A percentile compares a stretch with the other conserved stretches of the same genome.
Evolutionary conservation across 2,329 filamentous ascomycete species (phyloP).

Genomic region (Aspergillus sp.): DNA sequence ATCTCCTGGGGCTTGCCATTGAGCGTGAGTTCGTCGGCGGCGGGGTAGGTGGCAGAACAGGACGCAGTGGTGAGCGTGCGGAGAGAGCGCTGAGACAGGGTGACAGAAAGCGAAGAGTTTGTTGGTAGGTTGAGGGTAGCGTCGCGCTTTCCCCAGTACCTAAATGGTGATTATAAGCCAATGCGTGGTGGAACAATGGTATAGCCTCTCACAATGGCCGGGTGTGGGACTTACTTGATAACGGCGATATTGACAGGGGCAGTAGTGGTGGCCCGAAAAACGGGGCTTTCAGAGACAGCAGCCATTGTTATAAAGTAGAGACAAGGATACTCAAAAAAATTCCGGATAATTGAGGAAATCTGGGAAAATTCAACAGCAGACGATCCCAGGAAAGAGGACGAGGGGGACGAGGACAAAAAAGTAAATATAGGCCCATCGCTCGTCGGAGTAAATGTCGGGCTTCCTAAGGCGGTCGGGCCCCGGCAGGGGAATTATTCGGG

Average conservation of each 20-base stretch:
- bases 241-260: constrained; percentile 98
- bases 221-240: constrained; percentile 68
- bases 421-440: constrained; percentile 4
- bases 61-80: constrained; percentile 95
- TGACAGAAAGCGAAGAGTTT: constrained; percentile 96
- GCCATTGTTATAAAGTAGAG: constrained; percentile 28
- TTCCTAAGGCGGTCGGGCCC: constrained; percentile 6
- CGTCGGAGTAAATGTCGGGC: constrained; percentile 15
- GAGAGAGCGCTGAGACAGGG: constrained; percentile 88
- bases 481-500: not conserved
- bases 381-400: constrained; percentile 1
- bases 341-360: not conserved
- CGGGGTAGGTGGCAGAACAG: constrained; percentile 71
- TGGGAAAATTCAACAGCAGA: constrained; percentile 5
- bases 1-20: constrained; percentile 84
- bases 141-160: constrained; percentile 97
- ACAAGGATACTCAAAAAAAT: not conserved
- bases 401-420: constrained; percentile 8
- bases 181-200: not conserved
- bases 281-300: constrained; percentile 40
- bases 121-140: constrained; percentile 91
- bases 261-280: constrained; percentile 92
- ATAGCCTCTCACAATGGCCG: constrained; percentile 9
- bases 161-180: constrained; percentile 27
- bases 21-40: constrained; percentile 71